These are phyloP conservation scores for Penicillium goetzii DNA, from an alignment of 495 filamentous ascomycete species.

Conservation along the genomic window DNA sequence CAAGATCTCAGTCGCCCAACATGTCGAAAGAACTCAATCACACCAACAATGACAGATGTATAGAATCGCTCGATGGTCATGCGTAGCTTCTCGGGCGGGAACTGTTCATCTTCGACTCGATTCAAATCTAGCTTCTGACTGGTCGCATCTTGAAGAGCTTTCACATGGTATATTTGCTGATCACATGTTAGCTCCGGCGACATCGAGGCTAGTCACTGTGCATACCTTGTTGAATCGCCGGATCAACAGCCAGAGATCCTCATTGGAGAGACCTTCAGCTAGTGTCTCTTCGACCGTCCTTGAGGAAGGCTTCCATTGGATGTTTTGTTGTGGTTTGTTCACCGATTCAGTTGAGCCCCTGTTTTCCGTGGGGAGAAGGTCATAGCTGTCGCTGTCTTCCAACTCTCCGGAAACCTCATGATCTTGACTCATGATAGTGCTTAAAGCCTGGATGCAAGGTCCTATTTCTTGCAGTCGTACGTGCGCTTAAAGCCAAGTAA, in stretches of 20 bases:
- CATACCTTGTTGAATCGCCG: conserved; percentile 84
- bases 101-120: conserved; percentile 79
- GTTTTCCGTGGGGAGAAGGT: conserved; percentile 17
- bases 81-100: conserved; percentile 83
- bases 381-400: conserved; percentile 23
- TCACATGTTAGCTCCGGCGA: conserved; percentile 24
- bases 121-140: conserved; percentile 74
- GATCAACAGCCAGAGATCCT: conserved; percentile 80
- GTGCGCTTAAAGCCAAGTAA: not conserved
- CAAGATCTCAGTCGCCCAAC: conserved; percentile 78
- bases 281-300: conserved; percentile 28
- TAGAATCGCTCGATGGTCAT: conserved; percentile 83
- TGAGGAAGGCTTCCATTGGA: conserved; percentile 33
- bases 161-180: conserved; percentile 89
- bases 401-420: conserved; percentile 23
- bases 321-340: conserved; percentile 10
- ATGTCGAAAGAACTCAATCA: conserved; percentile 71
- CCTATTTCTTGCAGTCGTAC: not conserved
- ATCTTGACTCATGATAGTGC: conserved; percentile 26
- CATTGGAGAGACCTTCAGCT: conserved; percentile 66
- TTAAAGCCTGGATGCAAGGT: not conserved
- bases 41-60: conserved; percentile 73
- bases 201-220: not conserved
- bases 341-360: conserved; percentile 10
- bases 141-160: conserved; percentile 59